Evolutionary conservation across 768 basidiomycete genomes (phyloP), one percentile per base, ranked within the genome.

Genomic region (Boletus vermiculosoides): DNA sequence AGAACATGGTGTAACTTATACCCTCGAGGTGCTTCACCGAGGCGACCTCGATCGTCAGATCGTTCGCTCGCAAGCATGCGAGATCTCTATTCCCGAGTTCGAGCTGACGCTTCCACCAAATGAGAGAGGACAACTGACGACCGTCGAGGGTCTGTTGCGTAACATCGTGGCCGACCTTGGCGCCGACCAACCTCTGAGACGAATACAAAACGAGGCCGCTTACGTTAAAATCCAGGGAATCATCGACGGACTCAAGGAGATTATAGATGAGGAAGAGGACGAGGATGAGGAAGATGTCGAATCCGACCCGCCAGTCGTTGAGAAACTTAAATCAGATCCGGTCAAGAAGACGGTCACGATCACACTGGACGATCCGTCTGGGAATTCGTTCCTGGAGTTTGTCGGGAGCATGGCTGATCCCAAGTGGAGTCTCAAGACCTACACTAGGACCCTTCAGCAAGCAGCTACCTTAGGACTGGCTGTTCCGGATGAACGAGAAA

Each of bases 321-420:
- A 63, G 41, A 68, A 68, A 20, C 67, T 66, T 45, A 73, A 77
- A 51, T 75, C 77, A 12, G 78, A 83, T 28, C 65, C 74, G 9
- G 82, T 87, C 2, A 83, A 93, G 75, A 78, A 77, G 22, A 72
- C 85, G 4, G 92, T 98, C 68, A 94, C 92, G 0, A 66, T 98
- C 54, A 85, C 80, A 51, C 76, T 99, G 20, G 93, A 98, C 65
- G 97, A 99, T 68, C 95, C 95, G 1, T 78, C 94, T 1, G 97
- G 97, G 8, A 95, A 96, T 74, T 95, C 93, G n/a, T 98, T 95
- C 78, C 78, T 97, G 72, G 94, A 97, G 74, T 95, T 96, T 66
- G 64, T 84, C 4, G 94, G 83, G 11, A 88, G 85, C 55, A 91
- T 92, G 78, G 78, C 87, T 4, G 97, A 99, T 71, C 88, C 95